Conservation (phyloP, 768 basidiomycete species). For the Cantharellus anzutake region DNA sequence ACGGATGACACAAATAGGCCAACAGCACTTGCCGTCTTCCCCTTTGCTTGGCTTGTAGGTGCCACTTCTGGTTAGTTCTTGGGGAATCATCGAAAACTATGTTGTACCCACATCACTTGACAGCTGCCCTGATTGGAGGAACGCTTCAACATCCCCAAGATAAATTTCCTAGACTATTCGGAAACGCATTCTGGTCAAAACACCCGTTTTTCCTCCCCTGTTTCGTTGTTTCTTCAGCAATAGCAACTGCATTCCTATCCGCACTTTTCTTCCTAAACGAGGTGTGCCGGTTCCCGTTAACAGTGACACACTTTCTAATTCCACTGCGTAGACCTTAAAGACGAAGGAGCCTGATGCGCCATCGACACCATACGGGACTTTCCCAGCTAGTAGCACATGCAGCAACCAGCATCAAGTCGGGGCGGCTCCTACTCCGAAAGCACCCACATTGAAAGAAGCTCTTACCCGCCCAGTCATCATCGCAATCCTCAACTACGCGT, state of each 20-base stretch:
- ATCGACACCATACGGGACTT: background rate
- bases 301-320: background rate
- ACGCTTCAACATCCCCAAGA: slow-evolving; percentile 7
- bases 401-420: background rate
- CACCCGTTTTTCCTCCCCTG: slow-evolving; percentile 11
- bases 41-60: slow-evolving; percentile 7
- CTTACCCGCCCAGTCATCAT: slow-evolving; percentile 25
- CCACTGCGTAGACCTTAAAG: background rate
- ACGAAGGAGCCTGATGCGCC: background rate
- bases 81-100: background rate
- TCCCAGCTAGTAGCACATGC: background rate
- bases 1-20: slow-evolving; percentile 8
- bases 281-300: background rate
- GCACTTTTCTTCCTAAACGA: background rate
- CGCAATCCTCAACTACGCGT: slow-evolving; percentile 44
- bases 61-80: background rate
- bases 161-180: slow-evolving; percentile 3
- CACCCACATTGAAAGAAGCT: slow-evolving; percentile 2
- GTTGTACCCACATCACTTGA: background rate
- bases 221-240: background rate
- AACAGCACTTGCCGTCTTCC: slow-evolving; percentile 6
- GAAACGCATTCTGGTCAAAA: slow-evolving; percentile 1
- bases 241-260: background rate
- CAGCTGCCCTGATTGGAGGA: slow-evolving; percentile 8
- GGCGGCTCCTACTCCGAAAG: background rate